Evolutionary conservation across 1,284 basidiomycete genomes (phyloP).

Genomic region (Marasmius tenuissimus): DNA sequence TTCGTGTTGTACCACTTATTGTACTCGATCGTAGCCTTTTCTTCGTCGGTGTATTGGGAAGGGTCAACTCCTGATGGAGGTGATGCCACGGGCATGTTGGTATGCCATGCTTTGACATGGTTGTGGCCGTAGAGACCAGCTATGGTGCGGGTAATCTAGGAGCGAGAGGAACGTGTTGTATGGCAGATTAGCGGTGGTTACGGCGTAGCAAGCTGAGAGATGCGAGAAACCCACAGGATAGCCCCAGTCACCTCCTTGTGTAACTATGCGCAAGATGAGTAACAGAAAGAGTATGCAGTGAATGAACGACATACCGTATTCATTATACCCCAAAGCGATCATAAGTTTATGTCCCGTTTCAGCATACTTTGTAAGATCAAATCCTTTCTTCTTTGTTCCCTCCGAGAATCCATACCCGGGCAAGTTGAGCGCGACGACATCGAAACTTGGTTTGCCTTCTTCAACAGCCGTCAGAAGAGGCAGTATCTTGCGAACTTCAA

Average conservation of each 20-base stretch:
- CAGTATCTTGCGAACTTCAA: conserved; percentile 54
- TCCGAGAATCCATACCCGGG: conserved; percentile 59
- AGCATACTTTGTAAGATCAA: not conserved
- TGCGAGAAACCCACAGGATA: conserved; percentile 23
- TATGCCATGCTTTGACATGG: conserved; percentile 39
- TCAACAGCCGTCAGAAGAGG: conserved; percentile 41
- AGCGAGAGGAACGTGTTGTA: not conserved
- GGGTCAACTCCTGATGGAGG: conserved; percentile 25
- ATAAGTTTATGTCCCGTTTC: conserved; percentile 40
- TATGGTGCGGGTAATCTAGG: conserved; percentile 30
- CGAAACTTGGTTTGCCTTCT: conserved; percentile 48
- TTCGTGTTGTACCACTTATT: conserved; percentile 16
- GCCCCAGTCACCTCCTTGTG: conserved; percentile 59
- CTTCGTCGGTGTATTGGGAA: conserved; percentile 21
- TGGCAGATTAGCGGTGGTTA: not conserved
- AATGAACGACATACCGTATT: conserved; percentile 37
- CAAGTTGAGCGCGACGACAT: conserved; percentile 53
- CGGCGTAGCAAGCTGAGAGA: not conserved
- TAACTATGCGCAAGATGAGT: conserved; percentile 49
- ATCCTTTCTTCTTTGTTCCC: conserved; percentile 23
- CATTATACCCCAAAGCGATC: conserved; percentile 43
- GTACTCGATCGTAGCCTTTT: conserved; percentile 20
- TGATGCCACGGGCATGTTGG: conserved; percentile 26
- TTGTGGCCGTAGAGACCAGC: conserved; percentile 32
- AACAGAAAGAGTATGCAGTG: not conserved